These are phyloP conservation scores for Rhipidocladum racemiflorum DNA, from an alignment of 176 grass and related monocot genomes.

Conservation along the genomic window DNA sequence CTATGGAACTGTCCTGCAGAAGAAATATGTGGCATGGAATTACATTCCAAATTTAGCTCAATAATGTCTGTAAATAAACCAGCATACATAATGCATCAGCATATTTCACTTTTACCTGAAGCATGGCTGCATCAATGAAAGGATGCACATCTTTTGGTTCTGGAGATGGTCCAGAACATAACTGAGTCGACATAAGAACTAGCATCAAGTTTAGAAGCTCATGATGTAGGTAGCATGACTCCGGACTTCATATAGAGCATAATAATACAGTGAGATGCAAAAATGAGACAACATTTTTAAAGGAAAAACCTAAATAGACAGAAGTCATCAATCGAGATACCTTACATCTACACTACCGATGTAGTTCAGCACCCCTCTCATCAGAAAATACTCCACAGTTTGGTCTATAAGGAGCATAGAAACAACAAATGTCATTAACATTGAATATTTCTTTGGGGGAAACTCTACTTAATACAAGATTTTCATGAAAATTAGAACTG, in stretches of 20 bases:
- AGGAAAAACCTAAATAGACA: neutral
- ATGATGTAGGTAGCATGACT: conserved; percentile 84
- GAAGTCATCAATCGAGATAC: conserved; percentile 53
- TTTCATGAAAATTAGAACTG: neutral
- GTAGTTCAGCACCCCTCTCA: conserved; percentile 71
- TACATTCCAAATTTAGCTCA: conserved; percentile 37
- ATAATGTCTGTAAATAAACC: neutral
- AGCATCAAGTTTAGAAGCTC: conserved; percentile 95
- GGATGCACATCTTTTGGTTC: conserved; percentile 91
- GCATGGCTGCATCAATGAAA: conserved; percentile 92
- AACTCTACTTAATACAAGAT: neutral
- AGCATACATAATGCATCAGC: conserved; percentile 10
- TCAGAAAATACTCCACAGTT: conserved; percentile 77
- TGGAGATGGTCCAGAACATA: conserved; percentile 94
- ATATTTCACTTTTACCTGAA: conserved; percentile 66
- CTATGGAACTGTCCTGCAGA: conserved; percentile 70
- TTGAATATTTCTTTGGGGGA: neutral
- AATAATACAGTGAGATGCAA: conserved; percentile 38
- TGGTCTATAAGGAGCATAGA: conserved; percentile 45
- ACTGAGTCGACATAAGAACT: conserved; percentile 96
- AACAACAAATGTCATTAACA: conserved; percentile 5
- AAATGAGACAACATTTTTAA: neutral
- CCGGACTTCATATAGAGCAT: conserved; percentile 58
- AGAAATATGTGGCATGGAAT: conserved; percentile 32
- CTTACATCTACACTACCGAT: conserved; percentile 86